These are phyloP conservation scores for Xylaria sp. DNA, from an alignment of 2,329 filamentous ascomycete species.

Conservation along the genomic window DNA sequence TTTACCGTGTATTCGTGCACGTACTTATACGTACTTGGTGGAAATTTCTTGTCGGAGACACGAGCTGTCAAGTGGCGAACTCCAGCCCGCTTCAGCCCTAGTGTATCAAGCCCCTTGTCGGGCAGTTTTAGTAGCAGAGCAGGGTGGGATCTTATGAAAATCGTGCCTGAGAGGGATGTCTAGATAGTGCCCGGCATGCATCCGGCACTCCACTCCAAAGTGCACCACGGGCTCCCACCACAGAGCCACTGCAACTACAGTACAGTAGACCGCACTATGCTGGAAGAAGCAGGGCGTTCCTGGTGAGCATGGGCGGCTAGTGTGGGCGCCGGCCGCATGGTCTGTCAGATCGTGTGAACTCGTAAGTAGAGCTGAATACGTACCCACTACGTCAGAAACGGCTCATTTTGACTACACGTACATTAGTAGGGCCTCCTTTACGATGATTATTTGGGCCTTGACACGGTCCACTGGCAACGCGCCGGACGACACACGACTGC, in stretches of 20 bases:
- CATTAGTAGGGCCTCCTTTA: background rate
- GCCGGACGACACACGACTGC: background rate
- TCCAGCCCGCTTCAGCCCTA: slow-evolving; percentile 6
- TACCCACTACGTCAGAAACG: slow-evolving; percentile 13
- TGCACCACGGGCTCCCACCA: slow-evolving; percentile 2
- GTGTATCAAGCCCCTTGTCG: background rate
- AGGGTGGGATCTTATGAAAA: background rate
- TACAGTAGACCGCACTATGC: too few relatives aligned
- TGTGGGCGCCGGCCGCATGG: slow-evolving; percentile 3
- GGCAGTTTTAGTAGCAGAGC: background rate
- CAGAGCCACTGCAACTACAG: too few relatives aligned
- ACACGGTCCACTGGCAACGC: background rate
- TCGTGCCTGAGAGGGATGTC: background rate
- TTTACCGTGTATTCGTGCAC: too few relatives aligned
- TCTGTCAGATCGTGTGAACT: slow-evolving; percentile 9
- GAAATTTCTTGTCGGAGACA: too few relatives aligned
- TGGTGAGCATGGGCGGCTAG: slow-evolving; percentile 7
- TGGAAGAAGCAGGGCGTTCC: slow-evolving; percentile 17
- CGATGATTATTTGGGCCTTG: background rate
- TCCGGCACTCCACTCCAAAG: slow-evolving; percentile 21
- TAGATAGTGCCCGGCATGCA: slow-evolving; percentile 21
- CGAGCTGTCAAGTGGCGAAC: too few relatives aligned
- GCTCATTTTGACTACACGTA: background rate
- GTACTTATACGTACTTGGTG: too few relatives aligned
- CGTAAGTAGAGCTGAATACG: background rate